These are phyloP conservation scores for Fusarium pseudonygamai DNA, from an alignment of 2,329 filamentous ascomycete genomes.

Conservation along the genomic window DNA sequence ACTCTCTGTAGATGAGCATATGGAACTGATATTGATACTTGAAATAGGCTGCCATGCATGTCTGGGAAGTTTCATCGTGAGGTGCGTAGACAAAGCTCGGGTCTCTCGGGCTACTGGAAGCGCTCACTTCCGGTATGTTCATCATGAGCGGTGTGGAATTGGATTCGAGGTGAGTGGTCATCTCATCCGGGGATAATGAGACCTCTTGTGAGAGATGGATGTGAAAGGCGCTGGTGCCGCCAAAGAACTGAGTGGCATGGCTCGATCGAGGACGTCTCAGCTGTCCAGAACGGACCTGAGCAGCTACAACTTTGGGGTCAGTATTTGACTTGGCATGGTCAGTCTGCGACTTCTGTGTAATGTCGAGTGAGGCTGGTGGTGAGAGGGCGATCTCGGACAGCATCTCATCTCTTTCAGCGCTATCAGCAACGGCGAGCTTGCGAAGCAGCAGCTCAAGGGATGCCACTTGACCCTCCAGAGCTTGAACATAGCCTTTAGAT, in stretches of 20 bases:
- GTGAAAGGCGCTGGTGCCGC: conserved; percentile 58
- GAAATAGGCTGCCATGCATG: conserved; percentile 60
- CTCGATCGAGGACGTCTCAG: conserved; percentile 53
- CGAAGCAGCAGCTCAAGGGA: conserved; percentile 57
- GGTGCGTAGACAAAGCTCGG: conserved; percentile 51
- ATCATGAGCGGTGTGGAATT: conserved; percentile 16
- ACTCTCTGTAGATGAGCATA: conserved; percentile 62
- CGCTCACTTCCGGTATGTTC: conserved; percentile 16
- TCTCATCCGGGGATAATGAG: conserved; percentile 29
- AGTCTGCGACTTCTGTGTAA: conserved; percentile 16
- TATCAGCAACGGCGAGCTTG: conserved; percentile 54
- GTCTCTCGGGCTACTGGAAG: conserved; percentile 33
- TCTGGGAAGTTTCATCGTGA: conserved; percentile 55
- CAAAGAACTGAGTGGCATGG: conserved; percentile 58
- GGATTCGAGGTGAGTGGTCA: conserved; percentile 22
- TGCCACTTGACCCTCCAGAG: conserved; percentile 57
- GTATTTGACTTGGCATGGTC: conserved; percentile 40
- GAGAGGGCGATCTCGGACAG: conserved; percentile 50
- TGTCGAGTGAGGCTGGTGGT: conserved; percentile 26
- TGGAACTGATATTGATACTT: conserved; percentile 58
- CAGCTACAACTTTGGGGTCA: conserved; percentile 46
- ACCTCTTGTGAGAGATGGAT: conserved; percentile 47
- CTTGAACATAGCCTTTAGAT: conserved; percentile 57
- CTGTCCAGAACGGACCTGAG: conserved; percentile 48
- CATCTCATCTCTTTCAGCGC: conserved; percentile 52